These are phyloP conservation scores for Euryodendron excelsum DNA, from an alignment of 148 eudicot genomes.

Conservation along the genomic window DNA sequence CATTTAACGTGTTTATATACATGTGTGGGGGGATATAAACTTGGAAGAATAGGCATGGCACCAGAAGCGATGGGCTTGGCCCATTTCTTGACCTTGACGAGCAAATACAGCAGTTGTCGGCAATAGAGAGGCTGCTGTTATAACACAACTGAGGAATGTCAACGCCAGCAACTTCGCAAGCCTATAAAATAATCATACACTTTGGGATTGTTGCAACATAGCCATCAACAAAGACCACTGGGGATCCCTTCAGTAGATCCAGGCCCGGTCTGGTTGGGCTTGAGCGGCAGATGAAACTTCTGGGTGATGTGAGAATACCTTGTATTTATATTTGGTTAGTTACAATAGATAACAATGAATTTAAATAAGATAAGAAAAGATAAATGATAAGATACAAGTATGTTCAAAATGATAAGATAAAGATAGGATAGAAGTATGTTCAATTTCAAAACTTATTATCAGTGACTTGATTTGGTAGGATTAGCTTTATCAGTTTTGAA, in stretches of 20 bases:
- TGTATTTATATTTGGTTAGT: no score
- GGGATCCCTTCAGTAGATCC: constrained; percentile 52
- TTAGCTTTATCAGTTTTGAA: no score
- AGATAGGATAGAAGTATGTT: no score
- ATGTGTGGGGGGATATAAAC: no score
- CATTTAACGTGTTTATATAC: no score
- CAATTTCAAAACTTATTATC: no score
- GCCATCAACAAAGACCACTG: constrained; percentile 86
- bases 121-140: constrained; percentile 75
- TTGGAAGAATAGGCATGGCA: constrained; percentile 97
- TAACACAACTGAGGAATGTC: constrained; percentile 92
- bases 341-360: no score
- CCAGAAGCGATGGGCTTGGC: constrained; percentile 99
- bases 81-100: constrained; percentile 94
- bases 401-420: no score
- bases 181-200: constrained; percentile 89
- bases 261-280: constrained; percentile 22
- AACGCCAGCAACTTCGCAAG: constrained; percentile 90
- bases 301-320: no score
- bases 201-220: constrained; percentile 87
- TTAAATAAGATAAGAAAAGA: no score
- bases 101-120: constrained; percentile 96
- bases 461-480: no score
- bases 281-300: constrained; percentile 45
- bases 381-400: no score